A percentile compares a stretch with the other conserved stretches of the same genome.
Evolutionary conservation across 2,329 filamentous ascomycete genomes (phyloP).

Genomic region (Clarireedia paspali): DNA sequence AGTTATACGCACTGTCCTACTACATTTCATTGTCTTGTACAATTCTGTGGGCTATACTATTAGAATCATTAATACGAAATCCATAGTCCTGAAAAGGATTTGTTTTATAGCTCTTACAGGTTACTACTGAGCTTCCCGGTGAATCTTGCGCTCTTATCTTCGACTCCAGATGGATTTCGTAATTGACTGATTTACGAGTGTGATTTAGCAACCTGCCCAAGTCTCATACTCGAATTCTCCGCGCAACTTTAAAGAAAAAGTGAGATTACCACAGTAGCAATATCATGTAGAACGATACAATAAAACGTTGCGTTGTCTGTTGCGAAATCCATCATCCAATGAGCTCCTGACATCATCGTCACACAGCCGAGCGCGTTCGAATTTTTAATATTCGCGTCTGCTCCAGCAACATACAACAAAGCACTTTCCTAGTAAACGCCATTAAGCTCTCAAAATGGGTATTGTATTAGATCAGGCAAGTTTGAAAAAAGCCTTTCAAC

Average conservation of each 20-base stretch:
- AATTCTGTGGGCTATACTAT: background rate
- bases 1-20: background rate
- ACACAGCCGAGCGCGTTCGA: conserved; percentile 5
- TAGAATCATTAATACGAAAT: background rate
- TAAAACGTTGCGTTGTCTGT: background rate
- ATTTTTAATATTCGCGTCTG: conserved; percentile 3
- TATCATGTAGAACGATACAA: background rate
- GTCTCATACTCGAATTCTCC: background rate
- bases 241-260: too few relatives aligned
- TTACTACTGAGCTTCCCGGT: too few relatives aligned
- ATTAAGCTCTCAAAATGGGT: conserved; percentile 16
- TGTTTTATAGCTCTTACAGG: too few relatives aligned
- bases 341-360: conserved; percentile 9
- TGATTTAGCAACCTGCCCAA: background rate
- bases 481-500: conserved; percentile 27
- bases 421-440: background rate
- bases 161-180: too few relatives aligned
- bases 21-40: background rate
- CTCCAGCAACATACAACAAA: conserved; percentile 1
- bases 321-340: background rate
- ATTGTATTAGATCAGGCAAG: conserved; percentile 23
- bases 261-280: too few relatives aligned
- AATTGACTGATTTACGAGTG: too few relatives aligned
- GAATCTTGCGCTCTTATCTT: too few relatives aligned
- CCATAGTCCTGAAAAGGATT: too few relatives aligned